Conservation (phyloP, 108 stramenopile genomes). For the Pseudonitzschia delicatissima region DNA sequence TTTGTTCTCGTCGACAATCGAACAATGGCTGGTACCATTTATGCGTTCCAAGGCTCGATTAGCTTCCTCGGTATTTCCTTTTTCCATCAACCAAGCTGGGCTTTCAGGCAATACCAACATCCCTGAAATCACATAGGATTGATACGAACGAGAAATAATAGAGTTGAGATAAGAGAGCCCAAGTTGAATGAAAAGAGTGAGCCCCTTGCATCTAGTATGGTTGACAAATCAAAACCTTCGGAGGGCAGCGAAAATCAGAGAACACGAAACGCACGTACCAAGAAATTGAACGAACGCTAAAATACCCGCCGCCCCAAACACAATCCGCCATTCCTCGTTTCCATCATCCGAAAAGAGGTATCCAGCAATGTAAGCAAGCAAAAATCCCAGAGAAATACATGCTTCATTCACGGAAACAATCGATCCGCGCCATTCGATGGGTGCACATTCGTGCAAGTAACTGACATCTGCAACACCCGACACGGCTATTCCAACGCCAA, state of each 20-base stretch:
- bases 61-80: slow-evolving; percentile 39
- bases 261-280: neutral
- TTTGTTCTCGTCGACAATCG: neutral
- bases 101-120: slow-evolving; percentile 71
- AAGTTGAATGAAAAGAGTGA: no score
- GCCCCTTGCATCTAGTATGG: no score
- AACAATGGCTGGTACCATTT: neutral
- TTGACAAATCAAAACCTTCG: no score
- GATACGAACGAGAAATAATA: neutral
- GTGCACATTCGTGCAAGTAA: slow-evolving; percentile 69
- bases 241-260: no score
- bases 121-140: slow-evolving; percentile 7
- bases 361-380: slow-evolving; percentile 58
- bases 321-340: slow-evolving; percentile 49
- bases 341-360: slow-evolving; percentile 25
- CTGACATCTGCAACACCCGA: slow-evolving; percentile 71
- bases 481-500: slow-evolving; percentile 70
- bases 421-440: slow-evolving; percentile 55
- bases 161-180: neutral
- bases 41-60: slow-evolving; percentile 27
- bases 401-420: slow-evolving; percentile 79
- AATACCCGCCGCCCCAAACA: slow-evolving; percentile 57
- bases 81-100: slow-evolving; percentile 60
- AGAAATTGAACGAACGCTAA: slow-evolving; percentile 62
- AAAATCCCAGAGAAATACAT: slow-evolving; percentile 69